phyloP scores from a whole-genome alignment of 2,329 filamentous ascomycete species.

The Endothia cerciana region DNA sequence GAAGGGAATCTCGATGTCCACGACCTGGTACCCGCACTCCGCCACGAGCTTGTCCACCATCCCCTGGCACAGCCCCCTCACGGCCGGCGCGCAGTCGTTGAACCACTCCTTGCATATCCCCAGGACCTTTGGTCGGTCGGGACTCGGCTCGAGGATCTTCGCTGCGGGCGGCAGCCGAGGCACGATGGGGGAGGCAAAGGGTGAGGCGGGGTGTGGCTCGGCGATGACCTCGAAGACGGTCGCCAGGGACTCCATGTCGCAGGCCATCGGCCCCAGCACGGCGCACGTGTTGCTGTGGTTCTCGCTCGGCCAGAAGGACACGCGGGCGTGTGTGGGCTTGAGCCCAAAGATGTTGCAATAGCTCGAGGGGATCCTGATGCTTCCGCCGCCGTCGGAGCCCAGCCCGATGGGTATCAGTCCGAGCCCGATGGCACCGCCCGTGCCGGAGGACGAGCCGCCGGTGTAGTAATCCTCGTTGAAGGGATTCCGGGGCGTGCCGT shows the following conservation, averaged over 20 bases:
- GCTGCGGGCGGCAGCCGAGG: slow-evolving; percentile 40
- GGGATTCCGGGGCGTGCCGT: slow-evolving; percentile 77
- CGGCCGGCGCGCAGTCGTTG: slow-evolving; percentile 45
- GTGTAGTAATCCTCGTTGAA: slow-evolving; percentile 75
- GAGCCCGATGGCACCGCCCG: slow-evolving; percentile 69
- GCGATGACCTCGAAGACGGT: slow-evolving; percentile 68
- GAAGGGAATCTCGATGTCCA: slow-evolving; percentile 63
- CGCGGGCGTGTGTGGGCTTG: slow-evolving; percentile 70
- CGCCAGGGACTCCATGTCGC: slow-evolving; percentile 68
- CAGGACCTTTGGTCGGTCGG: slow-evolving; percentile 50
- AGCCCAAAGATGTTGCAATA: slow-evolving; percentile 77
- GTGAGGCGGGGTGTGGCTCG: slow-evolving; percentile 61
- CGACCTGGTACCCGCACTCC: slow-evolving; percentile 54
- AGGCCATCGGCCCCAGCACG: slow-evolving; percentile 69
- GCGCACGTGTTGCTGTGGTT: slow-evolving; percentile 65
- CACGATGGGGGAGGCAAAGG: slow-evolving; percentile 46
- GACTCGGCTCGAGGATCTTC: slow-evolving; percentile 30
- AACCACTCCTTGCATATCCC: slow-evolving; percentile 72
- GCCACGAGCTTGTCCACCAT: slow-evolving; percentile 57
- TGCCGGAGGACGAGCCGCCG: slow-evolving; percentile 76
- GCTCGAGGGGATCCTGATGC: slow-evolving; percentile 71
- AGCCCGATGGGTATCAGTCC: slow-evolving; percentile 74
- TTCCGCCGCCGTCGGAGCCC: slow-evolving; percentile 75
- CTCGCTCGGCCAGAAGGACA: slow-evolving; percentile 64
- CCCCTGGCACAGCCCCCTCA: slow-evolving; percentile 46